Conservation (phyloP, 306 rosid species). For the Medicago lupulina region DNA sequence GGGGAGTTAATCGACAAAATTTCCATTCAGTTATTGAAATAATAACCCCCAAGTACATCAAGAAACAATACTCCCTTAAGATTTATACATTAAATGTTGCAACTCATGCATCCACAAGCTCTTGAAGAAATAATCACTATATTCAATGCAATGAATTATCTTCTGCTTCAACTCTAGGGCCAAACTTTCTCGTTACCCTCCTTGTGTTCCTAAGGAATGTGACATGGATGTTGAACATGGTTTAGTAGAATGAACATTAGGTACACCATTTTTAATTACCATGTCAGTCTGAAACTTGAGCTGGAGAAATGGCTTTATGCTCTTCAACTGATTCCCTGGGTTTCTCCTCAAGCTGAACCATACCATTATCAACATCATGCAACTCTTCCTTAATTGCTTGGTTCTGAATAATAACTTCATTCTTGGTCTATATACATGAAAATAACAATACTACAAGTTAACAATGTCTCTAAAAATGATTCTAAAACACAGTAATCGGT, state of each 20-base stretch:
- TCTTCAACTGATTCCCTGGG: slow-evolving; percentile 50
- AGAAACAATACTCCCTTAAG: slow-evolving; percentile 2
- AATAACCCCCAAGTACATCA: slow-evolving; percentile 22
- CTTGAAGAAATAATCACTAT: background rate
- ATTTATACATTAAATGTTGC: slow-evolving; percentile 36
- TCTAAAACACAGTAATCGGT: slow-evolving; percentile 25
- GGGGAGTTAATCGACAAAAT: too few species aligned
- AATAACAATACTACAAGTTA: slow-evolving; percentile 33
- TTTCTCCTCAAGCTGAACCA: slow-evolving; percentile 44
- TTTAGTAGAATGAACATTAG: slow-evolving; percentile 37
- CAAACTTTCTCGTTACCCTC: slow-evolving; percentile 57
- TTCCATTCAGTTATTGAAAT: background rate
- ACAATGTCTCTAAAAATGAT: slow-evolving; percentile 7
- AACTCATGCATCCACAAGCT: slow-evolving; percentile 12
- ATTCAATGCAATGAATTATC: too few species aligned
- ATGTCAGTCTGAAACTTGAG: slow-evolving; percentile 47
- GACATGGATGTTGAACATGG: slow-evolving; percentile 51
- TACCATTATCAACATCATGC: slow-evolving; percentile 17
- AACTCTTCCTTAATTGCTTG: too few species aligned
- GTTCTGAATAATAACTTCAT: too few species aligned
- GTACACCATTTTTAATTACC: slow-evolving; percentile 36
- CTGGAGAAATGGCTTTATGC: slow-evolving; percentile 46
- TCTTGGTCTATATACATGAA: background rate
- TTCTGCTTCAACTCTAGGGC: slow-evolving; percentile 32
- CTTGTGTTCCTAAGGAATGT: slow-evolving; percentile 49